Percentiles rank a stretch among this genome's conserved stretches.
Conservation (phyloP, 2,329 filamentous ascomycete species). For the Phaeoacremonium minimum region DNA sequence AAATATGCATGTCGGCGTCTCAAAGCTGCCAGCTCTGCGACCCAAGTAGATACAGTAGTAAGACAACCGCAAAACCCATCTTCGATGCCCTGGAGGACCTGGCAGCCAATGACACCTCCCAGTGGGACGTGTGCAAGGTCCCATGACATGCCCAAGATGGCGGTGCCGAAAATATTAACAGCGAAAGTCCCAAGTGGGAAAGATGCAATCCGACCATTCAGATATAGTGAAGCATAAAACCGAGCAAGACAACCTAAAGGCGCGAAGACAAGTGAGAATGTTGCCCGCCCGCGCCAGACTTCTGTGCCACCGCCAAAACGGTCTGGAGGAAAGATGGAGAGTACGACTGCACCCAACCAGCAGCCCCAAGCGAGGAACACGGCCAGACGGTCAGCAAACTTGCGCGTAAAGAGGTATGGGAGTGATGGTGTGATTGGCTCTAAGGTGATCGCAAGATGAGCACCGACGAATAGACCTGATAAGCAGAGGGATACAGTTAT, state of each 20-base stretch:
- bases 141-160: conserved; percentile 70
- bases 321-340: conserved; percentile 69
- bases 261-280: conserved; percentile 78
- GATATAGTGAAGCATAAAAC: conserved; percentile 64
- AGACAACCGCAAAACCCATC: conserved; percentile 66
- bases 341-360: conserved; percentile 74
- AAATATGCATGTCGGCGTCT: conserved; percentile 53
- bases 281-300: conserved; percentile 68
- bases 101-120: conserved; percentile 54
- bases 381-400: conserved; percentile 57
- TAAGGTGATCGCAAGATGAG: conserved; percentile 66
- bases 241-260: conserved; percentile 73
- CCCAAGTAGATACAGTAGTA: conserved; percentile 66
- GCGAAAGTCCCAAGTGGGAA: conserved; percentile 86
- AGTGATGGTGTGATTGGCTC: conserved; percentile 57
- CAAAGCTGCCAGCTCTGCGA: conserved; percentile 53
- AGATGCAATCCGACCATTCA: conserved; percentile 62
- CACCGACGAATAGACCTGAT: conserved; percentile 65
- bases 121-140: conserved; percentile 67
- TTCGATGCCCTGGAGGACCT: conserved; percentile 57
- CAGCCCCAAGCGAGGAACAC: conserved; percentile 65
- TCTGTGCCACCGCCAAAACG: conserved; percentile 36
- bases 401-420: conserved; percentile 51
- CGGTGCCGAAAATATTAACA: conserved; percentile 75
- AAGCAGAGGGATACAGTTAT: conserved; percentile 68